Percentiles rank a stretch among this genome's conserved stretches.
These are phyloP conservation scores for Boletus speciosus DNA, from an alignment of 768 basidiomycete species.

Conservation along the genomic window DNA sequence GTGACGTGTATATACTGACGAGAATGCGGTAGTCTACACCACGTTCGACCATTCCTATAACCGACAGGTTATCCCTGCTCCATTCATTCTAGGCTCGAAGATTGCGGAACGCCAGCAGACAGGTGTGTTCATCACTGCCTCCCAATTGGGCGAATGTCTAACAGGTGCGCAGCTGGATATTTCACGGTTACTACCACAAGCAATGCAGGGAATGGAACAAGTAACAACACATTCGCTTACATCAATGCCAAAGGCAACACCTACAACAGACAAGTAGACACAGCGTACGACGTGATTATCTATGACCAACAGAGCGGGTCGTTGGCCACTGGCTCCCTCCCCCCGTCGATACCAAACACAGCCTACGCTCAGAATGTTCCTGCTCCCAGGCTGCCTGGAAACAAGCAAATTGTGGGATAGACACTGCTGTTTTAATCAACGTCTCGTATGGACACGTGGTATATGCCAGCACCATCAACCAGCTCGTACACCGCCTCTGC, in stretches of 20 bases:
- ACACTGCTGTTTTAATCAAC: neutral
- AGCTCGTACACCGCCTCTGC: neutral
- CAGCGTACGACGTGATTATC: constrained; percentile 58
- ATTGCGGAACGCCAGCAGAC: constrained; percentile 59
- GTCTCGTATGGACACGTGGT: constrained; percentile 5
- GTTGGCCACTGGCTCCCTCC: constrained; percentile 28
- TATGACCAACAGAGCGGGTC: constrained; percentile 55
- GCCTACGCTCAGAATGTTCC: neutral
- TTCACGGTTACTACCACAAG: constrained; percentile 43
- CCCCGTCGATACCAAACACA: constrained; percentile 6
- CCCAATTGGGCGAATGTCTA: neutral
- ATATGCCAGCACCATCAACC: constrained; percentile 3
- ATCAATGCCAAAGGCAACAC: constrained; percentile 58
- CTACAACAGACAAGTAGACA: constrained; percentile 56
- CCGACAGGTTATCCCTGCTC: constrained; percentile 53
- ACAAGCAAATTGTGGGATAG: constrained; percentile 11
- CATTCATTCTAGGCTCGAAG: constrained; percentile 55
- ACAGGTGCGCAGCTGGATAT: constrained; percentile 42
- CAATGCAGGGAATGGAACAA: constrained; percentile 66
- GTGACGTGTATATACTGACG: neutral
- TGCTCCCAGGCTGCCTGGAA: constrained; percentile 37
- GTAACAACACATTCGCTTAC: constrained; percentile 64
- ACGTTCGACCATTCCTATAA: constrained; percentile 68
- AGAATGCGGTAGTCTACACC: constrained; percentile 39
- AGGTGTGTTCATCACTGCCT: constrained; percentile 34